These are phyloP conservation scores for Boletus pseudopeckii DNA, from an alignment of 768 basidiomycete species.

Conservation along the genomic window DNA sequence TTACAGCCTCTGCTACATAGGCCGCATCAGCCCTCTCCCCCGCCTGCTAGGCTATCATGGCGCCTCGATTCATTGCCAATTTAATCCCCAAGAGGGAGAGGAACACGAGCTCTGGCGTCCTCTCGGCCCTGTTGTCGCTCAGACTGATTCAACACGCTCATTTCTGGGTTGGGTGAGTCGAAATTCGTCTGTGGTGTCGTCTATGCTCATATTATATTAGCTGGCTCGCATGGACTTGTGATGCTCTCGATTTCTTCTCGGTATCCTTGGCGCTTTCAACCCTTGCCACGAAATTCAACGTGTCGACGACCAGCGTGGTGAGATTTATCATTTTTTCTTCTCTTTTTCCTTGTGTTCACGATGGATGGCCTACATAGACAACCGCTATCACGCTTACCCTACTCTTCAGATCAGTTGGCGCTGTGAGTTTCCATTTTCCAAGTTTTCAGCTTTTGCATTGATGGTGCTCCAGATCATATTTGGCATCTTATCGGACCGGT, in stretches of 20 bases:
- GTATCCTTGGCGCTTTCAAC: conserved; percentile 57
- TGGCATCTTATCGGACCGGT: conserved; percentile 83
- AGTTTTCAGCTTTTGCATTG: neutral
- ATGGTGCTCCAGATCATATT: conserved; percentile 51
- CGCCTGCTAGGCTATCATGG: conserved; percentile 6
- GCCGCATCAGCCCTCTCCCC: neutral
- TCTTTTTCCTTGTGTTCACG: neutral
- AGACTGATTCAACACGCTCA: conserved; percentile 55
- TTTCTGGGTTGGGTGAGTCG: conserved; percentile 53
- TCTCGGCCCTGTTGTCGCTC: conserved; percentile 42
- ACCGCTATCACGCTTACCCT: conserved; percentile 89
- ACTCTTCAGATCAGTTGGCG: conserved; percentile 82
- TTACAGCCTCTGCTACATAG: neutral
- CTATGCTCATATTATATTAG: conserved; percentile 30
- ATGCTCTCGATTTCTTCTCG: conserved; percentile 84
- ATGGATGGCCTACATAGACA: conserved; percentile 39
- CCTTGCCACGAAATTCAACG: conserved; percentile 48
- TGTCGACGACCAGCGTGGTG: conserved; percentile 42
- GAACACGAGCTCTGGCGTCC: conserved; percentile 33
- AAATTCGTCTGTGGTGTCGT: neutral
- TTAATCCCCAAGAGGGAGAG: conserved; percentile 49
- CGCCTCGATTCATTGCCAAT: conserved; percentile 40
- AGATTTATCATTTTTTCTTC: conserved; percentile 6
- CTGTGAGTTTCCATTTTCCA: conserved; percentile 36
- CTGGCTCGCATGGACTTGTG: conserved; percentile 85